A percentile compares a stretch with the other conserved stretches of the same genome.
phyloP scores from a whole-genome alignment of 2,329 filamentous ascomycete species.

The Neospermospora avenae region DNA sequence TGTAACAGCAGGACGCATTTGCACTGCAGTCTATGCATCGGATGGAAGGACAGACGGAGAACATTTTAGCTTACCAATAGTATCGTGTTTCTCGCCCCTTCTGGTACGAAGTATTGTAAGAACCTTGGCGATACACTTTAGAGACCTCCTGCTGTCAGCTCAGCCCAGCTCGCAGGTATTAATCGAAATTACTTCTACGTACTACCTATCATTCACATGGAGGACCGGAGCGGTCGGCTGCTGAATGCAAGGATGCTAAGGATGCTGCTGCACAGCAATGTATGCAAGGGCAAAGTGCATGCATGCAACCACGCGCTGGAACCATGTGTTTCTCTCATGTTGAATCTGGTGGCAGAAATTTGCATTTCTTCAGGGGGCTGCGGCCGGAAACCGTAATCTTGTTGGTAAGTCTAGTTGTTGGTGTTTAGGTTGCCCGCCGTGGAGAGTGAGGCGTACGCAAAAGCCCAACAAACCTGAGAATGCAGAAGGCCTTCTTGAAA shows the following conservation, averaged over 20 bases:
- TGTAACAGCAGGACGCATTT: background rate
- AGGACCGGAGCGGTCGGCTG: background rate
- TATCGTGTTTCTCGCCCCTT: background rate
- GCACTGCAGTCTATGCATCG: background rate
- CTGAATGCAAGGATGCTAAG: background rate
- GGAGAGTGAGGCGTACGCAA: background rate
- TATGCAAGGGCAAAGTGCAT: background rate
- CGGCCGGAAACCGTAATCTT: background rate
- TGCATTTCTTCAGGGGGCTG: background rate
- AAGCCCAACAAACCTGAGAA: no score
- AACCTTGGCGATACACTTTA: background rate
- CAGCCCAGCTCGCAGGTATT: background rate
- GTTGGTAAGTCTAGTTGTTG: background rate
- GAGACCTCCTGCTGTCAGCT: background rate
- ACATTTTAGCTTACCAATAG: background rate
- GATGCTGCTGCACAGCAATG: background rate
- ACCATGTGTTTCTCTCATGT: background rate
- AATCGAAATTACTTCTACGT: no score
- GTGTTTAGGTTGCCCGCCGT: background rate
- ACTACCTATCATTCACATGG: no score
- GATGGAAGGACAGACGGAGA: constrained; percentile 3
- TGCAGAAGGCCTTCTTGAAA: no score
- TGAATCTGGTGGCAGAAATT: background rate
- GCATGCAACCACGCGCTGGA: background rate
- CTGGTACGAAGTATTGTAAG: background rate